Evolutionary conservation across 177 flowering plant species (phyloP).

Genomic region (Vitis hybrid): DNA sequence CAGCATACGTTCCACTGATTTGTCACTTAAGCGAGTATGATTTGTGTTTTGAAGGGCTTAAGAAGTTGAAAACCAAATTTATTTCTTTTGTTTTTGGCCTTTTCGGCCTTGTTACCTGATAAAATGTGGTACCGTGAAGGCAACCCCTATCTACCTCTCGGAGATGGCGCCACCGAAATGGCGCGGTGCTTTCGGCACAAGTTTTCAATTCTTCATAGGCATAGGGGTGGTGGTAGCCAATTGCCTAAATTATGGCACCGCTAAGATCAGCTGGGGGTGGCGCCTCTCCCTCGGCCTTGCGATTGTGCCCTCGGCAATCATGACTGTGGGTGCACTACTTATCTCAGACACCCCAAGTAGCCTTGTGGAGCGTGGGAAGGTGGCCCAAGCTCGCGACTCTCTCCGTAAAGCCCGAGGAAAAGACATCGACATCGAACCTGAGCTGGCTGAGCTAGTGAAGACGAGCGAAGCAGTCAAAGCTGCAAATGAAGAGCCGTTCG

Average conservation of each 20-base stretch:
- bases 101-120: neutral
- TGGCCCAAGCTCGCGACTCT: slow-evolving; percentile 34
- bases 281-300: slow-evolving; percentile 67
- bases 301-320: slow-evolving; percentile 46
- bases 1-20: too few species aligned
- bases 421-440: slow-evolving; percentile 30
- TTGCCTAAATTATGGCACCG: slow-evolving; percentile 46
- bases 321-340: slow-evolving; percentile 51
- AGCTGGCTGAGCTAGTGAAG: slow-evolving; percentile 40
- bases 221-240: slow-evolving; percentile 51
- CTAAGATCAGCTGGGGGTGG: slow-evolving; percentile 56
- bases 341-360: slow-evolving; percentile 55
- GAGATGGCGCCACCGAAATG: slow-evolving; percentile 63
- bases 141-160: slow-evolving; percentile 57
- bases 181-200: slow-evolving; percentile 64
- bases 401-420: slow-evolving; percentile 34
- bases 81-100: too few species aligned
- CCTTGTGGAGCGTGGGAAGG: slow-evolving; percentile 45
- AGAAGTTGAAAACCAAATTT: neutral
- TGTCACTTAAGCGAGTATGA: too few species aligned
- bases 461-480: slow-evolving; percentile 34
- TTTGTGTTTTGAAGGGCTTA: too few species aligned
- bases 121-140: slow-evolving; percentile 24
- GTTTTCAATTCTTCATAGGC: slow-evolving; percentile 58
- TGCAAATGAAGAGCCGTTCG: slow-evolving; percentile 33